Percentiles rank a stretch among this genome's conserved stretches.
Evolutionary conservation across 352 stramenopile genomes (phyloP).

Genomic region (Plasmopara viticola): DNA sequence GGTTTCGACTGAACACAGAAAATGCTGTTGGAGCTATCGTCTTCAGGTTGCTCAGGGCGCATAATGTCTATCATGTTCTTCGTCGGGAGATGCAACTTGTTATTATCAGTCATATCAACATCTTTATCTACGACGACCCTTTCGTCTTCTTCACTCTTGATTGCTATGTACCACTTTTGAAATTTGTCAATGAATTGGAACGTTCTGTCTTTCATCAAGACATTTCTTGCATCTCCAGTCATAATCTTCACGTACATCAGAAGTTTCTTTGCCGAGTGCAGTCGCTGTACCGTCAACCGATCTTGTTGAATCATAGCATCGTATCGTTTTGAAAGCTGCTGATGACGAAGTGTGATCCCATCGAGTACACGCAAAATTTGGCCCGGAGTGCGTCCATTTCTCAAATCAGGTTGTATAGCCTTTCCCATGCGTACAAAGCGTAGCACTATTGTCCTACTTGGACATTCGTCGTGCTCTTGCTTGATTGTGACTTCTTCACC

Average conservation of each 20-base stretch:
- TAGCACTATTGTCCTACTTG: constrained; percentile 31
- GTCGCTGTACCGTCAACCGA: constrained; percentile 31
- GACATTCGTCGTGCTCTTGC: constrained; percentile 17
- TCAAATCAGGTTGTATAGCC: constrained; percentile 29
- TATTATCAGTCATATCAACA: constrained; percentile 4
- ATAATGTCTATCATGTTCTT: constrained; percentile 27
- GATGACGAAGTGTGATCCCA: constrained; percentile 28
- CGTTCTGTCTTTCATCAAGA: constrained; percentile 32
- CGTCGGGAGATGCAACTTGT: constrained; percentile 7
- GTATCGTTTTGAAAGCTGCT: constrained; percentile 32
- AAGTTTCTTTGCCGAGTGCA: constrained; percentile 59
- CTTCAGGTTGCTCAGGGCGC: constrained; percentile 9
- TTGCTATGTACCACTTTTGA: constrained; percentile 37
- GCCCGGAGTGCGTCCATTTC: constrained; percentile 32
- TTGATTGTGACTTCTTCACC: constrained; percentile 14
- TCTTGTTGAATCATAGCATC: constrained; percentile 33
- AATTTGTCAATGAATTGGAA: constrained; percentile 57
- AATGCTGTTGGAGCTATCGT: constrained; percentile 6
- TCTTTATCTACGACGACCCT: constrained; percentile 4
- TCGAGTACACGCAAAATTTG: constrained; percentile 43
- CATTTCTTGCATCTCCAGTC: constrained; percentile 21
- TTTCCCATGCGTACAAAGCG: constrained; percentile 55
- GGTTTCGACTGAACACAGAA: background rate
- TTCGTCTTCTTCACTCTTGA: constrained; percentile 10
- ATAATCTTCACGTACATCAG: constrained; percentile 52